phyloP scores from a whole-genome alignment of 495 filamentous ascomycete species.

The Jackrogersella multiformis region DNA sequence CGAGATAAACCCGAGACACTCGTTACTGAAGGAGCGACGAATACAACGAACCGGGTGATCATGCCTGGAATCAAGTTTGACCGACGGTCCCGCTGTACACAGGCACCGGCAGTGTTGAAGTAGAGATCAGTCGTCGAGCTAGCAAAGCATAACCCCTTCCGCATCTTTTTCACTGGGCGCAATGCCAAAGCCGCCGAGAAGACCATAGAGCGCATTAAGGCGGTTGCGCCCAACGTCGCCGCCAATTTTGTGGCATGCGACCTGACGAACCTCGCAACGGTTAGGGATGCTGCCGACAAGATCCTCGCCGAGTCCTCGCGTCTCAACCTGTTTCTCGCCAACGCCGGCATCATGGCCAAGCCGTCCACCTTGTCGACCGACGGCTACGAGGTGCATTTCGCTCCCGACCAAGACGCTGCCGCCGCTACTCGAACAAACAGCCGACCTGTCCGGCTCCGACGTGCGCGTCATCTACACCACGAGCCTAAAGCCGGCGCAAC shows the following conservation, averaged over 20 bases:
- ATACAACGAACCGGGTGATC: too few species aligned
- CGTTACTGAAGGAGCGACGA: too few species aligned
- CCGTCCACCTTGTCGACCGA: constrained; percentile 61
- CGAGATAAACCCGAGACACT: too few species aligned
- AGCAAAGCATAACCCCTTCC: too few species aligned
- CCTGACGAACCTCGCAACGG: constrained; percentile 51
- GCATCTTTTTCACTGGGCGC: too few species aligned
- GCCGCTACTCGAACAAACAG: constrained; percentile 57
- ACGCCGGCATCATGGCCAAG: constrained; percentile 69
- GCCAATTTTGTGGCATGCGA: constrained; percentile 39
- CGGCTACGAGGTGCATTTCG: constrained; percentile 71
- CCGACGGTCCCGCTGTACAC: too few species aligned
- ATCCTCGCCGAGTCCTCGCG: constrained; percentile 43
- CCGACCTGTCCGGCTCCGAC: constrained; percentile 52
- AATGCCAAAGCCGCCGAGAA: too few species aligned
- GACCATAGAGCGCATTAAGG: too few species aligned
- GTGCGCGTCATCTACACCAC: constrained; percentile 51
- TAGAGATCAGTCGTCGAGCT: too few species aligned
- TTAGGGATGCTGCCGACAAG: constrained; percentile 50
- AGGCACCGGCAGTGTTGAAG: too few species aligned
- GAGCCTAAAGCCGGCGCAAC: constrained; percentile 46
- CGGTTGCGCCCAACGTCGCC: too few species aligned
- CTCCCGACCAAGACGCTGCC: constrained; percentile 69
- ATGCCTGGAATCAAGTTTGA: too few species aligned
- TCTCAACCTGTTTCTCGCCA: constrained; percentile 68